Percentiles rank a stretch among this genome's conserved stretches.
These are phyloP conservation scores for Gymnopilus dilepis DNA, from an alignment of 768 basidiomycete species.

Conservation along the genomic window DNA sequence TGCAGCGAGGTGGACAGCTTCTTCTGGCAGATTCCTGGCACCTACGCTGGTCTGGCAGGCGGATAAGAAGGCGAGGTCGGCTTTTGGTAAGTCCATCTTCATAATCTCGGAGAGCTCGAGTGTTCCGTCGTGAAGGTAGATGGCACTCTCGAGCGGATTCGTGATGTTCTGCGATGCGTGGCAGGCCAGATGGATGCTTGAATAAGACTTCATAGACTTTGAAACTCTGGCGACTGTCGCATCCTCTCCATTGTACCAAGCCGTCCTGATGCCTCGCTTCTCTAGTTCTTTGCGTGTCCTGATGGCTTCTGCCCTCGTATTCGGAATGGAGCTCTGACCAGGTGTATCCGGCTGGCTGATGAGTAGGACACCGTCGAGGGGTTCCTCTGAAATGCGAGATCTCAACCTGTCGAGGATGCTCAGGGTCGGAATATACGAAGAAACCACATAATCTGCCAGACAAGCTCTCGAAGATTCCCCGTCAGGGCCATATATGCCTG, in stretches of 20 bases:
- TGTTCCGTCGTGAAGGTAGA: slow-evolving; percentile 25
- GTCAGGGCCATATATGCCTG: slow-evolving; percentile 30
- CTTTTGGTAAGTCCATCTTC: too few species aligned
- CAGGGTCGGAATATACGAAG: slow-evolving; percentile 25
- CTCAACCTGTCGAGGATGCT: not conserved
- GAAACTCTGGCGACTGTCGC: slow-evolving; percentile 16
- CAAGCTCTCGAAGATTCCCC: not conserved
- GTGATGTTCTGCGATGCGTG: slow-evolving; percentile 47
- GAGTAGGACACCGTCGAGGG: slow-evolving; percentile 10
- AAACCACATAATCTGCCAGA: slow-evolving; percentile 21
- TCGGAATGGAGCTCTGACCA: slow-evolving; percentile 11
- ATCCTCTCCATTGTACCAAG: slow-evolving; percentile 12
- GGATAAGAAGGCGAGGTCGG: slow-evolving; percentile 30
- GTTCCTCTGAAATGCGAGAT: slow-evolving; percentile 3
- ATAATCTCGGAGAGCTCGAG: too few species aligned
- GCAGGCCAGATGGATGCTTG: slow-evolving; percentile 42
- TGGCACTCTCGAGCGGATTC: not conserved
- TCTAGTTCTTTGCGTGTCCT: not conserved
- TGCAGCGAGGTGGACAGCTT: too few species aligned
- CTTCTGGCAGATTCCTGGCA: slow-evolving; percentile 21
- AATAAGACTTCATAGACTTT: slow-evolving; percentile 14
- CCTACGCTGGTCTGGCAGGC: slow-evolving; percentile 44
- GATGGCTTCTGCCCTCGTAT: slow-evolving; percentile 9
- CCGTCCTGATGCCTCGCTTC: not conserved
- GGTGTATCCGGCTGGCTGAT: slow-evolving; percentile 20